Base-by-base conservation (phyloP, 2,329 filamentous ascomycete species). In the Trichoderma sp. region DNA sequence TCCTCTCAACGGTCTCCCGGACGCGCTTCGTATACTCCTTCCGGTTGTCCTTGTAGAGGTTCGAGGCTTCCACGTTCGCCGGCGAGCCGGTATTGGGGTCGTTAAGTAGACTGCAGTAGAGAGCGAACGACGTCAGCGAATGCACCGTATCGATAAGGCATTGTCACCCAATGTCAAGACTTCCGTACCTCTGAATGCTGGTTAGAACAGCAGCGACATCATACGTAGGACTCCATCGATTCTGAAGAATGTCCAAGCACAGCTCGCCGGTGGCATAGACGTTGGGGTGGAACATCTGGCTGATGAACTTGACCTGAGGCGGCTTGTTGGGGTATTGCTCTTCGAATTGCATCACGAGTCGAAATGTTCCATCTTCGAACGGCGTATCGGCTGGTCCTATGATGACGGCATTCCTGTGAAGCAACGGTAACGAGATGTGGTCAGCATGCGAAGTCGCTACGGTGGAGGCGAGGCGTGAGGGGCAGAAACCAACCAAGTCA, bases 301-400 rank as follows among this genome's bases (percentile, higher is more conserved):
- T 96, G 77, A 99, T 96, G 77, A 99, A 99, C 76, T 98, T 98
- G 80, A 98, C 95, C 41, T 93, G 91, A 0, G 95, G 95, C 5
- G 95, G 95, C 78, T 98, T 98, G 81, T 98, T 99, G 34, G 95
- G 95, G 73, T 99, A 99, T 74, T 97, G 93, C 78, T 99, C 95
- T 76, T 98, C 95, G 72, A 99, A 99, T 75, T 97, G 93, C 94
- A 99, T 98, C 59, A 98, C 93, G 12, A 99, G 88, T 70, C 94
- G 86, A 78, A 99, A 99, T 24, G 95, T 99, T 68, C 95, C 95
- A 78, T 99, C 95, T 79, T 99, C 95, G 74, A 98, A 99, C 1
- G 95, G 94, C 1, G 95, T 99, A 74, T 99, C 95, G 67, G 92
- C 92, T 45, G 94, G 94, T 10, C 94, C 94, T 72, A 99, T 98